phyloP scores from a whole-genome alignment of 768 basidiomycete genomes.

The Mycena epipterygia region DNA sequence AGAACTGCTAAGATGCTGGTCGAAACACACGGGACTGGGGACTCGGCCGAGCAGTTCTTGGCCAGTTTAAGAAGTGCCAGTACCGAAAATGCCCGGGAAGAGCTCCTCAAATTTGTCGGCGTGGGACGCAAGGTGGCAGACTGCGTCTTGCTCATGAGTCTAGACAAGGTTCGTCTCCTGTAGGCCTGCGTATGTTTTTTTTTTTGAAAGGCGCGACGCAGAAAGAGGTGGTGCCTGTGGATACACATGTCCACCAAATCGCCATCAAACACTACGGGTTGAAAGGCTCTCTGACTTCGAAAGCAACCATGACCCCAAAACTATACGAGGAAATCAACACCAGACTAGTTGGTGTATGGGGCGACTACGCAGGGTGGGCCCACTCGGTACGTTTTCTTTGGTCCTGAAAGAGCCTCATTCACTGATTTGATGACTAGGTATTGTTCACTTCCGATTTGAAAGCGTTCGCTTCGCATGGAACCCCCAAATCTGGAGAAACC shows the following conservation, averaged over 20 bases:
- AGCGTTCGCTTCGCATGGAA: slow-evolving; percentile 73
- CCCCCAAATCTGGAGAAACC: slow-evolving; percentile 45
- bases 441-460: slow-evolving; percentile 84
- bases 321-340: slow-evolving; percentile 80
- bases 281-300: slow-evolving; percentile 58
- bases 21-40: slow-evolving; percentile 61
- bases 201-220: slow-evolving; percentile 45
- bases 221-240: slow-evolving; percentile 92
- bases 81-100: slow-evolving; percentile 75
- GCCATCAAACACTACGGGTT: slow-evolving; percentile 84
- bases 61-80: slow-evolving; percentile 59
- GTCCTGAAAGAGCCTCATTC: neutral
- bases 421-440: slow-evolving; percentile 58
- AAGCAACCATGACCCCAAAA: slow-evolving; percentile 78
- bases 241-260: slow-evolving; percentile 96
- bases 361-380: slow-evolving; percentile 90
- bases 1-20: slow-evolving; percentile 85
- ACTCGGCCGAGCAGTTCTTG: slow-evolving; percentile 75
- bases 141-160: slow-evolving; percentile 92
- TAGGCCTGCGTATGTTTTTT: neutral
- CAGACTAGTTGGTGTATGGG: slow-evolving; percentile 79
- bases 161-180: slow-evolving; percentile 77
- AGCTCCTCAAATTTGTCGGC: slow-evolving; percentile 86
- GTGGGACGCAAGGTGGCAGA: slow-evolving; percentile 98
- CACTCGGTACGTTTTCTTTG: slow-evolving; percentile 71